Percentiles rank a stretch among this genome's conserved stretches.
Evolutionary conservation across 2,329 filamentous ascomycete species (phyloP).

Genomic region (Metarhizium anisopliae): DNA sequence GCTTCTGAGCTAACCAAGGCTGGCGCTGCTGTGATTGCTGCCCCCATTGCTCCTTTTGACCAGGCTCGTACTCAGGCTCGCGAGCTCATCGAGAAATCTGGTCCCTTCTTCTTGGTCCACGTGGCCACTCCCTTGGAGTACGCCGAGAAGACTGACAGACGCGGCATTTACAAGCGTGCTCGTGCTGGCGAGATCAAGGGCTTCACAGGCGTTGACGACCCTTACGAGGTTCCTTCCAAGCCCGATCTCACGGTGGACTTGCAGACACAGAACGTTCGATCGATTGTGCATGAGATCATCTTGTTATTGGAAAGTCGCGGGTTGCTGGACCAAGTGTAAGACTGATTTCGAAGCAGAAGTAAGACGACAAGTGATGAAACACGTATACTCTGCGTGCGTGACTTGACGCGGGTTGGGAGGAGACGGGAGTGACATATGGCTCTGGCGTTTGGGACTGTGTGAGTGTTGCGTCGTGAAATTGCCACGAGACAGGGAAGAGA

Average conservation of each 20-base stretch:
- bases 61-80: slow-evolving; percentile 65
- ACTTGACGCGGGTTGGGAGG: neutral
- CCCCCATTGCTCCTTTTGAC: slow-evolving; percentile 92
- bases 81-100: slow-evolving; percentile 78
- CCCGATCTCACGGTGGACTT: slow-evolving; percentile 78
- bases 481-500: neutral
- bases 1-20: slow-evolving; percentile 89
- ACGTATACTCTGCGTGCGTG: neutral
- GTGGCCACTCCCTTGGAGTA: slow-evolving; percentile 88
- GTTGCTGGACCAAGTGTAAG: slow-evolving; percentile 65
- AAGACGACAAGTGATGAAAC: neutral
- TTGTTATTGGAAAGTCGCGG: slow-evolving; percentile 84
- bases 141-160: slow-evolving; percentile 90
- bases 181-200: slow-evolving; percentile 89
- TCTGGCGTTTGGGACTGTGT: neutral
- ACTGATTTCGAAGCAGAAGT: neutral
- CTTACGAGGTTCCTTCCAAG: slow-evolving; percentile 79
- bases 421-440: neutral
- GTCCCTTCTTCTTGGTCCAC: slow-evolving; percentile 91
- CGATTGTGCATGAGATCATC: slow-evolving; percentile 94
- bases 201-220: slow-evolving; percentile 96
- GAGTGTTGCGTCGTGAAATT: neutral
- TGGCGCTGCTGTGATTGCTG: slow-evolving; percentile 89
- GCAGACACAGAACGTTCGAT: slow-evolving; percentile 80
- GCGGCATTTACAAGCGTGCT: slow-evolving; percentile 79